Evolutionary conservation across 2,329 filamentous ascomycete species (phyloP).

Genomic region (Alternaria sp.): DNA sequence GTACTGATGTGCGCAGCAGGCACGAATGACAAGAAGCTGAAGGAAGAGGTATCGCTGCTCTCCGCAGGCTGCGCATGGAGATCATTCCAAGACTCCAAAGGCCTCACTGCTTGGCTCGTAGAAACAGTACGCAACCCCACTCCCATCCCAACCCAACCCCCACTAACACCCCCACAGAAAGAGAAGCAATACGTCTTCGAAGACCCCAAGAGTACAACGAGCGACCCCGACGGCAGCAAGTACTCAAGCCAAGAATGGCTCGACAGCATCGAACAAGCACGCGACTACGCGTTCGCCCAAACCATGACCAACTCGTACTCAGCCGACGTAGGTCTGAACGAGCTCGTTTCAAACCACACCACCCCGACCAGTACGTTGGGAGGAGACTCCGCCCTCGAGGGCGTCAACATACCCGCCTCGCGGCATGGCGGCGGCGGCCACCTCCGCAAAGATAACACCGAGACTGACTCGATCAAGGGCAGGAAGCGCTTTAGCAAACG

Average conservation of each 20-base stretch:
- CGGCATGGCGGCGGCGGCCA: constrained; percentile 51
- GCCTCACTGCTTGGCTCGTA: constrained; percentile 85
- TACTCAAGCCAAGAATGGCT: constrained; percentile 89
- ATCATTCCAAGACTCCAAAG: constrained; percentile 83
- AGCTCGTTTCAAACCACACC: constrained; percentile 65
- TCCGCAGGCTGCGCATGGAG: constrained; percentile 78
- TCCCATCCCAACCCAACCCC: neutral
- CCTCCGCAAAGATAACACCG: constrained; percentile 56
- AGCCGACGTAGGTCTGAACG: constrained; percentile 56
- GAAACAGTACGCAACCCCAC: constrained; percentile 75
- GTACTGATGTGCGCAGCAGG: constrained; percentile 90
- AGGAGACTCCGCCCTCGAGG: constrained; percentile 54
- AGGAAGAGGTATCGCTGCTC: constrained; percentile 87
- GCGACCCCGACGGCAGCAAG: constrained; percentile 67
- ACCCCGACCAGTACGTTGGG: constrained; percentile 79
- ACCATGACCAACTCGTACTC: constrained; percentile 70
- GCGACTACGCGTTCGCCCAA: constrained; percentile 81
- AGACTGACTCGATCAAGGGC: constrained; percentile 63
- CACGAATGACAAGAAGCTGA: constrained; percentile 94
- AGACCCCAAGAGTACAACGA: constrained; percentile 77
- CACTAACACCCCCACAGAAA: constrained; percentile 60
- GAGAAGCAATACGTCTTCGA: constrained; percentile 94
- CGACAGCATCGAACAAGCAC: constrained; percentile 83
- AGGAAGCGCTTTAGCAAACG: constrained; percentile 83
- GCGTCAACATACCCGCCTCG: constrained; percentile 59